Conservation (phyloP, 2,329 filamentous ascomycete species). For the Diaporthe destruens region DNA sequence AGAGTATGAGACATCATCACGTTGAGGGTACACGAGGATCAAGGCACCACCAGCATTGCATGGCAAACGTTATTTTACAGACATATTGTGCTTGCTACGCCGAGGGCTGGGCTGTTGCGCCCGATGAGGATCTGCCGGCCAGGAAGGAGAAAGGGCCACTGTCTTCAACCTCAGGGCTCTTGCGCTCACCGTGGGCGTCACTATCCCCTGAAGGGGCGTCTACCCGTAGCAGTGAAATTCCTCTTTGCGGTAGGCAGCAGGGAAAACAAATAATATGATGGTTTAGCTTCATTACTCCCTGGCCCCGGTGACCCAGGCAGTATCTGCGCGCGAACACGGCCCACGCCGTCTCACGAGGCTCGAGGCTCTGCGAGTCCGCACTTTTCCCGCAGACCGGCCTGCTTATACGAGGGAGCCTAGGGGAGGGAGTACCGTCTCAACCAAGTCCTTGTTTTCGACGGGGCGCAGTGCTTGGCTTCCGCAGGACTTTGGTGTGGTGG, state of each 20-base stretch:
- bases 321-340: neutral
- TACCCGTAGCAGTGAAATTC: neutral
- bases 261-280: conserved; percentile 16
- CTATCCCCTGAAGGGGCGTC: neutral
- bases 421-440: neutral
- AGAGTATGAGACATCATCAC: conserved; percentile 19
- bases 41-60: conserved; percentile 16
- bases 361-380: neutral
- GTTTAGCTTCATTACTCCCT: neutral
- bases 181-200: neutral
- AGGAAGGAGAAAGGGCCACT: conserved; percentile 25
- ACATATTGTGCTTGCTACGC: conserved; percentile 18
- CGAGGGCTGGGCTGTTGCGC: neutral
- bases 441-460: neutral
- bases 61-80: conserved; percentile 17
- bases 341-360: neutral
- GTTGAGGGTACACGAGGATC: neutral
- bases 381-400: neutral
- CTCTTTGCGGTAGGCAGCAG: conserved; percentile 10
- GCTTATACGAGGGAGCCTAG: conserved; percentile 19
- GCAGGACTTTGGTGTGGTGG: neutral
- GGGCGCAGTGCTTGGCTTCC: conserved; percentile 28
- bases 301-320: neutral
- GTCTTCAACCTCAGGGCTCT: conserved; percentile 33
- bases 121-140: neutral